Evolutionary conservation across 1,284 basidiomycete species (phyloP).

Genomic region (Polyporus tsugae): DNA sequence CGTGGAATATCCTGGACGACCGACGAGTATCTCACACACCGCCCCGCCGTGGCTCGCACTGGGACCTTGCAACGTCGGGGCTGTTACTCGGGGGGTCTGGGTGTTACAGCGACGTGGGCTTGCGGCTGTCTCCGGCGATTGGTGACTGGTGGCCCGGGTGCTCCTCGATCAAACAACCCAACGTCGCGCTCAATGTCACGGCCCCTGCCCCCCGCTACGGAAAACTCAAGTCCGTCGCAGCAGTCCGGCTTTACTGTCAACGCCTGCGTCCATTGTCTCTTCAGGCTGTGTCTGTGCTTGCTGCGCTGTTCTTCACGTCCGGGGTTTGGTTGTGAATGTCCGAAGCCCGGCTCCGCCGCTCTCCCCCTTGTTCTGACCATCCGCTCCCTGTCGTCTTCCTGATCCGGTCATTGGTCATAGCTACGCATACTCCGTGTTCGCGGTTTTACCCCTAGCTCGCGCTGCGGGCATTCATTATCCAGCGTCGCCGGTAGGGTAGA

Average conservation of each 20-base stretch:
- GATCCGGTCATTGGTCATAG: neutral
- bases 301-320: neutral
- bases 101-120: neutral
- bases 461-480: neutral
- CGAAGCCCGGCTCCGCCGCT: neutral
- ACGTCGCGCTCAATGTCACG: neutral
- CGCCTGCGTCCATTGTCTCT: neutral
- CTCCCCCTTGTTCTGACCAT: neutral
- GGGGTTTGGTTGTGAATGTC: neutral
- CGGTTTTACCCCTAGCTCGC: neutral
- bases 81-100: neutral
- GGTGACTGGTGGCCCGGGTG: too few species aligned
- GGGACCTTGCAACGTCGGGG: neutral
- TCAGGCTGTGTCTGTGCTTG: neutral
- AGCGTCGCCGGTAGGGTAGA: neutral
- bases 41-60: neutral
- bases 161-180: neutral
- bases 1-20: neutral
- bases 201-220: neutral
- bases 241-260: neutral
- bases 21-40: neutral
- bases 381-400: neutral
- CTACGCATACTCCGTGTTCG: neutral
- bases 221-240: slow-evolving; percentile 6
- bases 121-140: slow-evolving; percentile 1